Base-by-base conservation (phyloP, 768 basidiomycete species). In the Boletus rubroflammeus region DNA sequence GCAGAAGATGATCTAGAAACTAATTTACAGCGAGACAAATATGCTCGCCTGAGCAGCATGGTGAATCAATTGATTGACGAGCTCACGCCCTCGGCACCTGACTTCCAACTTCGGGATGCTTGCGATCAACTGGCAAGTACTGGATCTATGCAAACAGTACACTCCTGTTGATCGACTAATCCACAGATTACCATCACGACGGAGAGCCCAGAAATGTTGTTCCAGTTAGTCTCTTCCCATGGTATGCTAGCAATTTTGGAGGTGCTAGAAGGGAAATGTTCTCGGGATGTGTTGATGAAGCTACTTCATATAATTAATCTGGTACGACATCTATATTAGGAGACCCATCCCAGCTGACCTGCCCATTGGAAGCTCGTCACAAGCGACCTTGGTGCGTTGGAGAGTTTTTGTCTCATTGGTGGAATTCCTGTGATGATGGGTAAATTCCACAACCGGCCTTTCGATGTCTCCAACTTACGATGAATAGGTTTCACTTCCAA, bases 361-460 rank as follows among this genome's bases (percentile, higher is more conserved):
- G 3, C 3, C 23, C 10, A 28, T 44, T 29, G 40, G 17, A 51
- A 85, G 84, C 75, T 86, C 36, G 84, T 85, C 34, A 84, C 76
- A 13, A 78, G 80, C 6, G 94, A 98, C 63, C 77, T 92, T 25
- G 88, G 86, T 3, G 86, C 91, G 64, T 72, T 98, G 63, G 97
- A 99, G 70, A 93, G 93, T 62, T 93, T 98, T 73, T 98, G 96
- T 71, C 76, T 98, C 50, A 89, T 94, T 63, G 90, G 89, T 29
- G 96, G 96, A 14, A 98, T 98, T 56, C 94, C 97, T 14, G 89
- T 98, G 15, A 86, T 98, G 76, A 94, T 97, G 85, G 85, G 89
- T 86, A 62, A 43, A 79, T 75, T 35, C 9, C 51, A 5, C 5
- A 5, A 11, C 5, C 15, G 4, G 5, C 10, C 13, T n/a, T 51